These are phyloP conservation scores for Erodium texanum DNA, from an alignment of 441 rosid genomes.

Conservation along the genomic window DNA sequence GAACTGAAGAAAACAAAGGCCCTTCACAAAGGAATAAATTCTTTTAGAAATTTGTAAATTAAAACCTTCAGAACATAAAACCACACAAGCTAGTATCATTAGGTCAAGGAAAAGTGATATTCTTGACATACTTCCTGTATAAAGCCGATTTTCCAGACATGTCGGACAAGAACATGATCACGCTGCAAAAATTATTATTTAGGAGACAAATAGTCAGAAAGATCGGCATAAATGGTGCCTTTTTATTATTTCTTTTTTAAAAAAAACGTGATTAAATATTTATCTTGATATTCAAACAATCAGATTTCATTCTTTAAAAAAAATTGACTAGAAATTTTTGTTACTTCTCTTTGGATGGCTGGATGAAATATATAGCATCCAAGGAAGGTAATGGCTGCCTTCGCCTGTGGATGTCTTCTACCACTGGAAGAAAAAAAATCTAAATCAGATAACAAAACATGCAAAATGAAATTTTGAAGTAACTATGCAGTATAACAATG, in stretches of 20 bases:
- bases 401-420: constrained; percentile 69
- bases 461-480: background rate
- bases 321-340: background rate
- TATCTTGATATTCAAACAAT: background rate
- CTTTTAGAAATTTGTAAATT: constrained; percentile 6
- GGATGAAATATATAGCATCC: constrained; percentile 93
- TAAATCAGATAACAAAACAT: constrained; percentile 10
- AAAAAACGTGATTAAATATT: background rate
- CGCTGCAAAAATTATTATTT: constrained; percentile 34
- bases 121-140: constrained; percentile 67
- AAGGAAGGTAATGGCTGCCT: constrained; percentile 83
- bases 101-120: background rate
- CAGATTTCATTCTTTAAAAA: background rate
- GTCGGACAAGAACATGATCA: constrained; percentile 74
- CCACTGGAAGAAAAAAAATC: constrained; percentile 46
- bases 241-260: background rate
- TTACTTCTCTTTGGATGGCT: constrained; percentile 88
- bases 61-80: constrained; percentile 15
- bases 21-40: constrained; percentile 38
- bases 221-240: background rate
- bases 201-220: constrained; percentile 9
- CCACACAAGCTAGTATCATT: constrained; percentile 4
- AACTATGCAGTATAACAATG: background rate
- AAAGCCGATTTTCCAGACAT: constrained; percentile 86
- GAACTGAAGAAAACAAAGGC: constrained; percentile 98